Base-by-base conservation (phyloP, 2,329 filamentous ascomycete genomes). In the Trichoderma guizhouense region DNA sequence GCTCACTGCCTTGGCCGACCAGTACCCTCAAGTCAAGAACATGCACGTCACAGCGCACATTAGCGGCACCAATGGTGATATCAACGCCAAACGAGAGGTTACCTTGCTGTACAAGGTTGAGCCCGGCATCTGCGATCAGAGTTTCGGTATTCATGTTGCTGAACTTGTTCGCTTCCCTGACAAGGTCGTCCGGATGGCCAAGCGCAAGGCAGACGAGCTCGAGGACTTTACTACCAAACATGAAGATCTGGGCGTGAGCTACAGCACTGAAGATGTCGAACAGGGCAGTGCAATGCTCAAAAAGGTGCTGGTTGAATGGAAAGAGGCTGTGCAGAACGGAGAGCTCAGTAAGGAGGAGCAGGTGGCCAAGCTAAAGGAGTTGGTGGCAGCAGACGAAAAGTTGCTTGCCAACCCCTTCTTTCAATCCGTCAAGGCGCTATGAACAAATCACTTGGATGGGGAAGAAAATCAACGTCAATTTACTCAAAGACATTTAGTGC, bases 171-270 rank as follows among this genome's bases (percentile, higher is more conserved):
- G 95, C 58, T 99, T 99, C 84, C 96, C 96, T 0, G 91, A 94
- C 76, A 99, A 99, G 84, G 97, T 99, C 18, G 93, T 99, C 73
- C 94, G 94, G 74, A 99, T 99, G 97, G 96, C 96, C n/a, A 97
- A 97, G 84, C 90, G 96, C 76, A 99, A 99, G 84, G 96, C 96
- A 0, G 96, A 98, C 81, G 97, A 99, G 85, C 87, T 99, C 43
- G 96, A 99, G 81, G 96, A 99, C 80, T 99, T 99, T 77, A 92
- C 93, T 0, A 89, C 89, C 65, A 95, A 94, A 83, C 90, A 93
- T 76, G 91, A 93, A 73, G 86, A 87, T 58, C 77, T 86, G 7
- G 84, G 86, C 8, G 81, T 87, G 57, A 83, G 88, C 75, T 94
- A 93, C 79, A 92, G 88, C 74, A 94, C 94, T 77, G 88, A 94